A percentile compares a stretch with the other conserved stretches of the same genome.
Evolutionary conservation across 306 rosid species (phyloP).

Genomic region (Chamaecrista fasciculata): DNA sequence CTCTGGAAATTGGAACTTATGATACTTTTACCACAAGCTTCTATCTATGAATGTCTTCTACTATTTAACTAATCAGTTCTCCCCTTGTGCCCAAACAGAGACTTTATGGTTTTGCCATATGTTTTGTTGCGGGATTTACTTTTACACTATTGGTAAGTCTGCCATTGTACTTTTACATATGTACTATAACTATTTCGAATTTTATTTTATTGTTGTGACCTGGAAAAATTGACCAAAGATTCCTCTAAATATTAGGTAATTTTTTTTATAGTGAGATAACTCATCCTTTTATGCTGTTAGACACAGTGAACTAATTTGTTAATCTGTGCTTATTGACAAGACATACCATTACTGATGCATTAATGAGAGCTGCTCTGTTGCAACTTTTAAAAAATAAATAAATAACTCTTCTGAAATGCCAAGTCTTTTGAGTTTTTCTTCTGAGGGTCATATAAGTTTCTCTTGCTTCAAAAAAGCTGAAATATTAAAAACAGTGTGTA

Average conservation of each 20-base stretch:
- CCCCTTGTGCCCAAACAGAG: constrained; percentile 47
- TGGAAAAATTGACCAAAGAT: not conserved
- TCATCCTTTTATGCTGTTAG: not conserved
- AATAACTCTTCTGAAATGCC: not conserved
- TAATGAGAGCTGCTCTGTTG: not conserved
- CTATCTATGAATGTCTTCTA: constrained; percentile 1
- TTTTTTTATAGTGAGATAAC: not conserved
- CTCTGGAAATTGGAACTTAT: constrained; percentile 5
- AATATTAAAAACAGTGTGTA: not conserved
- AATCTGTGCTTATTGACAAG: not conserved
- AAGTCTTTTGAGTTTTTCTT: not conserved
- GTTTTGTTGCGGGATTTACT: constrained; percentile 78
- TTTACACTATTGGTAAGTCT: constrained; percentile 77
- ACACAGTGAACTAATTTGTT: not conserved
- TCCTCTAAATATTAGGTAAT: not conserved
- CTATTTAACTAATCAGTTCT: constrained; percentile 28
- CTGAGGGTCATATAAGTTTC: not conserved
- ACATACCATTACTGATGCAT: not conserved
- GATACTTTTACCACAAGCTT: constrained; percentile 21
- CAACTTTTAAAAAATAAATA: not conserved
- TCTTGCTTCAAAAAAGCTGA: not conserved
- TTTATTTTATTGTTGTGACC: constrained; percentile 21
- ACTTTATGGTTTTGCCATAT: constrained; percentile 81
- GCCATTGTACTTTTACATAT: not conserved
- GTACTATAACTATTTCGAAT: not conserved